phyloP scores from a whole-genome alignment of 169 alveolate species.

The Miamiensis avidus region DNA sequence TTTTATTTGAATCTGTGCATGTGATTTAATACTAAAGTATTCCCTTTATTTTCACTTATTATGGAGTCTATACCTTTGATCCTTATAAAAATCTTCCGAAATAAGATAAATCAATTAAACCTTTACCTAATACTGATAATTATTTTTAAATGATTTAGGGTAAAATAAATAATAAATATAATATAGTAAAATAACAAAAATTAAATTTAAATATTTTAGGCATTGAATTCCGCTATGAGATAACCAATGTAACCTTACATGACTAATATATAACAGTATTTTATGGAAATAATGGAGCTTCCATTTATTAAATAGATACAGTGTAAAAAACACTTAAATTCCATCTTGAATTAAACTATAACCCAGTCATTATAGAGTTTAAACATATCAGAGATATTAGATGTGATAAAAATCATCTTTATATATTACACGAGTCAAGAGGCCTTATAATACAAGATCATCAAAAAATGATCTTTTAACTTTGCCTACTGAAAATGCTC shows the following conservation, averaged over 20 bases:
- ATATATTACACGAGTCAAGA: neutral
- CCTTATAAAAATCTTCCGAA: too few species aligned
- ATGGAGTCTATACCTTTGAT: neutral
- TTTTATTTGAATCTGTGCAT: too few species aligned
- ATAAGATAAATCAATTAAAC: neutral
- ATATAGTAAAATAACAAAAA: too few species aligned
- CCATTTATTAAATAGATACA: neutral
- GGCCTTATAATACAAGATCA: neutral
- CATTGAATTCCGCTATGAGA: neutral
- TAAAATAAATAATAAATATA: too few species aligned
- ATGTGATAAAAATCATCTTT: neutral
- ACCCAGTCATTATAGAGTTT: too few species aligned
- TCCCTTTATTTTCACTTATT: neutral
- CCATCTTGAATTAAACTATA: too few species aligned
- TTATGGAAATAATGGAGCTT: neutral
- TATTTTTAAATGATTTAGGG: neutral
- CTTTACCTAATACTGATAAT: too few species aligned
- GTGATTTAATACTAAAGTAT: too few species aligned
- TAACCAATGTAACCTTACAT: neutral
- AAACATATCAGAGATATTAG: neutral
- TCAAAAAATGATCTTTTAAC: neutral
- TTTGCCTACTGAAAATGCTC: neutral
- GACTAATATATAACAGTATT: neutral
- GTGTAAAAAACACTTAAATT: too few species aligned
- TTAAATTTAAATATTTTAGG: neutral